Conservation (phyloP, 306 rosid genomes). For the Abrus pulchellus region DNA sequence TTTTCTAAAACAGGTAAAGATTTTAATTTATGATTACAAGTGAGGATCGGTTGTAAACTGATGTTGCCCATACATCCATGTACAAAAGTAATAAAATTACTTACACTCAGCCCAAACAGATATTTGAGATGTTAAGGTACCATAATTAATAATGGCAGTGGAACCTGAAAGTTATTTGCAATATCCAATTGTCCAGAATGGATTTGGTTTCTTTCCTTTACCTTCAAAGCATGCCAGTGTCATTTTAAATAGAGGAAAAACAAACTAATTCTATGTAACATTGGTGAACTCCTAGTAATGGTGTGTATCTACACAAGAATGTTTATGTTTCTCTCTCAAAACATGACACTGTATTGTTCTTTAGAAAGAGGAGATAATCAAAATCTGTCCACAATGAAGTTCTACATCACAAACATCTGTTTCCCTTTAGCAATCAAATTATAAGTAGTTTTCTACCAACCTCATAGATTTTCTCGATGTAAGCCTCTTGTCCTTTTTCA, state of each 20-base stretch:
- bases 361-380: conserved; percentile 32
- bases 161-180: conserved; percentile 14
- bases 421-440: conserved; percentile 38
- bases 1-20: neutral
- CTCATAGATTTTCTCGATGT: conserved; percentile 87
- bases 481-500: conserved; percentile 95
- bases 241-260: conserved; percentile 22
- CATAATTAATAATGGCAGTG: conserved; percentile 12
- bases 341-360: conserved; percentile 14
- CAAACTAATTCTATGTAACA: conserved; percentile 20
- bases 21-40: neutral
- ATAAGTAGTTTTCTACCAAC: conserved; percentile 55
- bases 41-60: conserved; percentile 24
- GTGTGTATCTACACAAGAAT: conserved; percentile 10
- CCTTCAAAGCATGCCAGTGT: conserved; percentile 24
- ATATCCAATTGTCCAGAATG: neutral
- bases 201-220: conserved; percentile 33
- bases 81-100: neutral
- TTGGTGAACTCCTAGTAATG: conserved; percentile 18
- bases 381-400: conserved; percentile 17
- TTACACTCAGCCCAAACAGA: conserved; percentile 8
- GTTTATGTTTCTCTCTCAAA: conserved; percentile 13
- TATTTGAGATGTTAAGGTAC: conserved; percentile 35
- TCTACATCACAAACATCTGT: neutral
- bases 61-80: neutral